Base-by-base conservation (phyloP, 768 basidiomycete genomes). In the Podaxis sp. region DNA sequence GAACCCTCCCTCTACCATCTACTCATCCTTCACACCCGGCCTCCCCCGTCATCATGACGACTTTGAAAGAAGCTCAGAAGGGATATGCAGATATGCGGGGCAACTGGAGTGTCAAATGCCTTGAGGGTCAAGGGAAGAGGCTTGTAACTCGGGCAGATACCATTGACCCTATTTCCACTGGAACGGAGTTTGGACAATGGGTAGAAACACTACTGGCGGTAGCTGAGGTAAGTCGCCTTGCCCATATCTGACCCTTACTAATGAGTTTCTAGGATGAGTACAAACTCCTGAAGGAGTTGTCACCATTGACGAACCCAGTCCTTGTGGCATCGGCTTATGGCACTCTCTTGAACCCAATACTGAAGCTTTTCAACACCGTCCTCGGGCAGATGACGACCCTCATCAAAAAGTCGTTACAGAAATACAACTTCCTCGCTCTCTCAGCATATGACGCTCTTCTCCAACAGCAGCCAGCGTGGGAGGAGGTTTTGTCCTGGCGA, bases 41-140 rank as follows among this genome's bases (percentile, higher is more conserved):
- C 5, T 83, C 90, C 0, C 78, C 77, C 4, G 76, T 77, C 2
- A 92, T 93, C 47, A 74, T 85, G 21, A 67, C 79, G 2, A 86
- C 88, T 1, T 71, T 94, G 6, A 84, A 79, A 66, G 91, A 93
- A 18, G 90, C 90, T 5, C 90, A 91, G 71, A 79, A 80, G 58
- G 91, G 91, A 1, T 93, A 90, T 63, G 91, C 90, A 0, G 91
- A 93, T 64, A 93, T 93, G 90, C 82, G 92, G 27, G 90, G 91
- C 10, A 79, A 76, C 11, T 93, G 92, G 92, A 80, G 78, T 44
- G 81, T 81, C 62, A 91, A 88, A 67, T 89, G 90, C 56, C 70
- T 93, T 21, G 92, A 93, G 66, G 77, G 77, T 5, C 85, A 87
- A 64, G 89, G 83, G 2, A 87, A 87, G 65, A 77, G 89, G 7